These are phyloP conservation scores for Rosa rugosa DNA, from an alignment of 306 rosid species.

Conservation along the genomic window DNA sequence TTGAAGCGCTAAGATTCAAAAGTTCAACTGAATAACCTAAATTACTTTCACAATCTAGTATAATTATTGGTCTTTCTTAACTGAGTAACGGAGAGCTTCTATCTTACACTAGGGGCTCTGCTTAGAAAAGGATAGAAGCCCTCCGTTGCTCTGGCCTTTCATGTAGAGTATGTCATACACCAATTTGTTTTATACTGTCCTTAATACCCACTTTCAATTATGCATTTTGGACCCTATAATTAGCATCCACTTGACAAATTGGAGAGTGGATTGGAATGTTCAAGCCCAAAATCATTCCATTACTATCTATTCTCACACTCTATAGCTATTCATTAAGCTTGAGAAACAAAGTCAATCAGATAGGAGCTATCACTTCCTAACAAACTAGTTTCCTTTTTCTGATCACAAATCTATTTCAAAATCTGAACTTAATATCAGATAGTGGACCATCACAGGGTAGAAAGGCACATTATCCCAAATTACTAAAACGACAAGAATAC, in stretches of 20 bases:
- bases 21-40: not conserved
- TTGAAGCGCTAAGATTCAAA: not conserved
- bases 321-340: not conserved
- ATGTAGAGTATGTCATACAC: not conserved
- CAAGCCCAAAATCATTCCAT: conserved; percentile 11
- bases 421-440: not conserved
- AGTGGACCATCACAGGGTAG: not conserved
- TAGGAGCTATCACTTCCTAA: not conserved
- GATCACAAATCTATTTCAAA: not conserved
- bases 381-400: not conserved
- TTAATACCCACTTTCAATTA: not conserved
- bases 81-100: not conserved
- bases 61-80: not conserved
- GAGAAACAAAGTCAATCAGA: not conserved
- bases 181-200: not conserved
- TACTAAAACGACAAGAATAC: not conserved
- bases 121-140: too few species aligned
- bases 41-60: not conserved
- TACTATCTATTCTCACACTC: not conserved
- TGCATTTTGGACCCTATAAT: conserved; percentile 10
- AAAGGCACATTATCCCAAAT: not conserved
- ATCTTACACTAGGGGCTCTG: not conserved
- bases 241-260: conserved; percentile 27
- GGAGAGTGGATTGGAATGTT: conserved; percentile 1
- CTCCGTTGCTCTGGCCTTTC: too few species aligned